Base-by-base conservation (phyloP, 768 basidiomycete species). In the Suillus spraguei region DNA sequence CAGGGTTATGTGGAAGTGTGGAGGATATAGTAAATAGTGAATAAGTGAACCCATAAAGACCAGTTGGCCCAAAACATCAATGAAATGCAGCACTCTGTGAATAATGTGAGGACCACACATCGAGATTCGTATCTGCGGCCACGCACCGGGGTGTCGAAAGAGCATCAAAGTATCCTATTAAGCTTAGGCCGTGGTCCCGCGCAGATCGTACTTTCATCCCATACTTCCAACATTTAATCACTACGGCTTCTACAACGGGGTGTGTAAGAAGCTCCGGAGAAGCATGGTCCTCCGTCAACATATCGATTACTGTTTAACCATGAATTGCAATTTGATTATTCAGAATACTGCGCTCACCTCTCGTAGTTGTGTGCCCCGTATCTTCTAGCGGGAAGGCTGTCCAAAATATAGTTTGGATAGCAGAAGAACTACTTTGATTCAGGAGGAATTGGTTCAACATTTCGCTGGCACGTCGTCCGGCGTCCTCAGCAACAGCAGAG, bases 391-490 rank as follows among this genome's bases (percentile, higher is more conserved):
- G 75, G 63, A 85, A 85, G 11, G 70, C 62, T 6, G 76, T 74
- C 86, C 86, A 87, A 33, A 88, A 69, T 16, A 81, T 74, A 5
- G 77, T 76, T 58, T 84, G 78, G 20, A 87, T 74, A 60, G 86
- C 81, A 28, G 67, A 69, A 10, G 75, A 65, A 28, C 71, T 76
- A 20, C 80, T 79, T 59, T 78, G 77, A 22, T 76, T 77, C 17
- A 71, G 65, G 11, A 87, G 72, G 67, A 83, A 87, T 17, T 69
- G 62, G 6, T 69, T 66, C 84, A 84, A 86, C 2, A 80, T 60
- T 9, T 68, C 67, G 5, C 67, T 47, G 22, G 82, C 68, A 39
- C 72, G 73, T 10, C 68, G 66, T 49, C 83, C 80, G 4, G 82
- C 65, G 7, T 72, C 66, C 14, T 75, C 60, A 3, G 76, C 61